Percentiles rank a stretch among this genome's conserved stretches.
Conservation (phyloP, 2,329 filamentous ascomycete genomes). For the Hymenoscyphus salicellus region DNA sequence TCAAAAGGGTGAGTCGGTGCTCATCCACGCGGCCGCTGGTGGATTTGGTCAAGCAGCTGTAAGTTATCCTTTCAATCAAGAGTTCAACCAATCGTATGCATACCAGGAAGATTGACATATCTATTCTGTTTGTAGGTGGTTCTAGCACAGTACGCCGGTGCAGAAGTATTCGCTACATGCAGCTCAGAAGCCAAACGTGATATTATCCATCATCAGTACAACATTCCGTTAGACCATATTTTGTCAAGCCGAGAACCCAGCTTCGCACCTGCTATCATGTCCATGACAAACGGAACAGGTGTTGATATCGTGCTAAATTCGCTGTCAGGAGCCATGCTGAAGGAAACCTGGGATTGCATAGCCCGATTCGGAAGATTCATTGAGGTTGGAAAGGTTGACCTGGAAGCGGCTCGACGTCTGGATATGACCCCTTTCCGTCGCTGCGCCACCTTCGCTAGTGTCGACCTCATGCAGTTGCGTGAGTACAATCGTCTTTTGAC, state of each 20-base stretch:
- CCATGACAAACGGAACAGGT: constrained; percentile 14
- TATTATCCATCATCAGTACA: constrained; percentile 36
- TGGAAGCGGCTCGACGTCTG: constrained; percentile 14
- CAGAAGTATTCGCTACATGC: constrained; percentile 44
- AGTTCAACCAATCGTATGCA: too few relatives aligned
- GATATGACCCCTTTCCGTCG: constrained; percentile 14
- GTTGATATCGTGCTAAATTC: constrained; percentile 33
- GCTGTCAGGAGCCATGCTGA: constrained; percentile 25
- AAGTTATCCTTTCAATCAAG: too few relatives aligned
- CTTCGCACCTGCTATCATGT: constrained; percentile 34
- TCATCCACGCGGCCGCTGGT: constrained; percentile 25
- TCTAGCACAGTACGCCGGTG: constrained; percentile 34
- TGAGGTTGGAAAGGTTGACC: constrained; percentile 28
- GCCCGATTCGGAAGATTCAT: constrained; percentile 39
- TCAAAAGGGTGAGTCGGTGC: constrained; percentile 31
- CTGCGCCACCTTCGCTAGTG: background rate
- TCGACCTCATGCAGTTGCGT: background rate
- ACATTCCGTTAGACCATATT: constrained; percentile 41
- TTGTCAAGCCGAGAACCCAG: constrained; percentile 41
- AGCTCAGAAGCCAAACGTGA: constrained; percentile 38
- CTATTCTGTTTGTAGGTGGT: too few relatives aligned
- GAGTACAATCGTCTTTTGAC: background rate
- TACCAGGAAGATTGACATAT: too few relatives aligned
- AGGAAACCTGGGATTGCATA: constrained; percentile 35
- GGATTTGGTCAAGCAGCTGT: constrained; percentile 30